Evolutionary conservation across 148 eudicot genomes (phyloP).

Genomic region (Amaranthus hypochondriacus): DNA sequence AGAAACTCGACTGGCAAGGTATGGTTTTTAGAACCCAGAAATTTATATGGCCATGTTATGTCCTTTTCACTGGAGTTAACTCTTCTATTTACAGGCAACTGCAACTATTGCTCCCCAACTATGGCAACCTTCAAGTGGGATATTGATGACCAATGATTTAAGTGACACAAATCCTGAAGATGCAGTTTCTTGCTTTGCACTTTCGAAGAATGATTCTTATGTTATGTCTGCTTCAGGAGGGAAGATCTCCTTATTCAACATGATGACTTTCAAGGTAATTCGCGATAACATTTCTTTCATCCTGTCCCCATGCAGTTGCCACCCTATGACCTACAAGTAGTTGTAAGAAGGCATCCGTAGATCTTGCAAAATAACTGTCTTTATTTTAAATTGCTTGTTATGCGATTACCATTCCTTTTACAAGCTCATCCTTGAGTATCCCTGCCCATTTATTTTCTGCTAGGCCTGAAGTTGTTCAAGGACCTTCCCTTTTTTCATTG

Average conservation of each 20-base stretch:
- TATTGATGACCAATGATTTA: constrained; percentile 74
- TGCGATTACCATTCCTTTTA: not conserved
- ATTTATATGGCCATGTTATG: not conserved
- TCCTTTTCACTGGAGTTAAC: constrained; percentile 6
- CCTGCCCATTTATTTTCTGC: too few relatives aligned
- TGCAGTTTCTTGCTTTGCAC: constrained; percentile 82
- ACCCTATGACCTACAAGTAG: not conserved
- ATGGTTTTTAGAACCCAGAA: constrained; percentile 4
- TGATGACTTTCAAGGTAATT: constrained; percentile 80
- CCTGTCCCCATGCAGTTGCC: not conserved
- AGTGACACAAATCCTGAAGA: constrained; percentile 70
- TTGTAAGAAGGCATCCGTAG: not conserved
- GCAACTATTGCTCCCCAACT: constrained; percentile 61
- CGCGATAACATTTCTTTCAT: not conserved
- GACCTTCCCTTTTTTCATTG: not conserved
- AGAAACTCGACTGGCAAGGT: constrained; percentile 63
- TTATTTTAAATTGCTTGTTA: not conserved
- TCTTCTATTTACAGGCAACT: constrained; percentile 49
- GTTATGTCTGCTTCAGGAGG: constrained; percentile 94
- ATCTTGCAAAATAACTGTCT: not conserved
- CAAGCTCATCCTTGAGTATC: not conserved
- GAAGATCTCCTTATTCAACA: constrained; percentile 76
- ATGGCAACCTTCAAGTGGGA: constrained; percentile 87
- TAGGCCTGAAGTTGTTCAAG: not conserved
- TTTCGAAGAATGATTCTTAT: constrained; percentile 85